phyloP scores from a whole-genome alignment of 108 stramenopile species.

The Seminavis robusta region DNA sequence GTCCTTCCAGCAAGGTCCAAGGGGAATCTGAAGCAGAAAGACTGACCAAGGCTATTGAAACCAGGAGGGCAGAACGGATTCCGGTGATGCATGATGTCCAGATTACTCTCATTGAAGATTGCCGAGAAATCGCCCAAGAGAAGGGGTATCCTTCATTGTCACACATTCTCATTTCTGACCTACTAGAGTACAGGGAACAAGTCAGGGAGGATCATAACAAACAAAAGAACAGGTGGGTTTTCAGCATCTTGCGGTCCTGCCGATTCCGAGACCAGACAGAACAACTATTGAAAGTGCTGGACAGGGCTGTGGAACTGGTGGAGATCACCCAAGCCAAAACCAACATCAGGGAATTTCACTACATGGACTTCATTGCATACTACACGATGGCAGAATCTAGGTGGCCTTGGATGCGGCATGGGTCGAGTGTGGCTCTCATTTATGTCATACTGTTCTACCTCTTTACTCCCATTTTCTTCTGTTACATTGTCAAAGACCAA shows the following conservation, averaged over 20 bases:
- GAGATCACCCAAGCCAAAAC: slow-evolving; percentile 7
- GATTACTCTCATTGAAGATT: slow-evolving; percentile 26
- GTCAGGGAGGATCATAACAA: background rate
- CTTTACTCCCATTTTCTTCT: slow-evolving; percentile 41
- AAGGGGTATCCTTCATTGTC: slow-evolving; percentile 14
- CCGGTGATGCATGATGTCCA: slow-evolving; percentile 27
- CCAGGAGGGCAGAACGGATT: slow-evolving; percentile 32
- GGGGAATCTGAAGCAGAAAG: slow-evolving; percentile 10
- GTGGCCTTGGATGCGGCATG: slow-evolving; percentile 19
- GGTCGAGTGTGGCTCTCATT: slow-evolving; percentile 2
- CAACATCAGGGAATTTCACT: slow-evolving; percentile 40
- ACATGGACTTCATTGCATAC: slow-evolving; percentile 46
- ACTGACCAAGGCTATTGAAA: slow-evolving; percentile 23
- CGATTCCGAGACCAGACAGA: background rate
- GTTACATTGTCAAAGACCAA: slow-evolving; percentile 38
- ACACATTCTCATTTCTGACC: slow-evolving; percentile 1
- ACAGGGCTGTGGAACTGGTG: slow-evolving; percentile 3
- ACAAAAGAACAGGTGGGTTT: background rate
- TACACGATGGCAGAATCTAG: slow-evolving; percentile 18
- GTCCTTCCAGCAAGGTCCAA: too few relatives aligned
- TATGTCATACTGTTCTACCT: slow-evolving; percentile 24
- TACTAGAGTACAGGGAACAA: slow-evolving; percentile 8
- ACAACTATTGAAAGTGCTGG: background rate
- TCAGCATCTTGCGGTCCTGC: background rate
- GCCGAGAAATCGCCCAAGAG: slow-evolving; percentile 16